phyloP scores from a whole-genome alignment of 2,329 filamentous ascomycete genomes.

The Botrytis byssoidea region DNA sequence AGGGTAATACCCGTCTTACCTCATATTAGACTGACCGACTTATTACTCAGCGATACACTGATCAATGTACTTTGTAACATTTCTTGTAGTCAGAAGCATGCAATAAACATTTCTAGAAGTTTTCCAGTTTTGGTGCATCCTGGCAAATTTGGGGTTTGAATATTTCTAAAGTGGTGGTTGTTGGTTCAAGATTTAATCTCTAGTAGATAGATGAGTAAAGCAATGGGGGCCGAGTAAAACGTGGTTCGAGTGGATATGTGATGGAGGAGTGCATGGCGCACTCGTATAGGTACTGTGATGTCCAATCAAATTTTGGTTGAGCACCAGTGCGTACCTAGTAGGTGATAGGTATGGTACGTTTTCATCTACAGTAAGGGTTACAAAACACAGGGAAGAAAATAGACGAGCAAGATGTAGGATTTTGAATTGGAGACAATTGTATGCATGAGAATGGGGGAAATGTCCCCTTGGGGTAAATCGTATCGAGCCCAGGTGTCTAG shows the following conservation, averaged over 20 bases:
- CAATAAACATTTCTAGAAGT: background rate
- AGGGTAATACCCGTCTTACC: constrained; percentile 13
- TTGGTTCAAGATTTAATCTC: background rate
- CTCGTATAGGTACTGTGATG: constrained; percentile 10
- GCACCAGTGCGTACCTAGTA: background rate
- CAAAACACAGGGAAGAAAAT: background rate
- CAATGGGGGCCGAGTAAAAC: constrained; percentile 10
- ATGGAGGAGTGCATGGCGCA: background rate
- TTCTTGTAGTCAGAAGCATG: background rate
- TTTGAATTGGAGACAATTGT: background rate
- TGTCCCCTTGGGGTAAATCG: background rate
- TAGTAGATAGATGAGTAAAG: background rate
- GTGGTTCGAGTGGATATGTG: constrained; percentile 9
- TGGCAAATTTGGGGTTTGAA: background rate
- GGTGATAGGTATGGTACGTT: background rate
- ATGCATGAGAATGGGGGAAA: background rate
- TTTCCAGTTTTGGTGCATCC: background rate
- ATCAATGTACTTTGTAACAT: background rate
- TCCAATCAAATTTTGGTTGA: background rate
- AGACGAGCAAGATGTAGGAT: background rate
- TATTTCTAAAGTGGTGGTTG: background rate
- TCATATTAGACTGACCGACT: background rate
- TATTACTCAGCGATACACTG: background rate
- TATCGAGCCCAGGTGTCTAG: background rate
- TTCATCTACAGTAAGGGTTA: background rate